phyloP scores from a whole-genome alignment of 1,284 basidiomycete species.

The Cutaneotrichosporon spelunceum region DNA sequence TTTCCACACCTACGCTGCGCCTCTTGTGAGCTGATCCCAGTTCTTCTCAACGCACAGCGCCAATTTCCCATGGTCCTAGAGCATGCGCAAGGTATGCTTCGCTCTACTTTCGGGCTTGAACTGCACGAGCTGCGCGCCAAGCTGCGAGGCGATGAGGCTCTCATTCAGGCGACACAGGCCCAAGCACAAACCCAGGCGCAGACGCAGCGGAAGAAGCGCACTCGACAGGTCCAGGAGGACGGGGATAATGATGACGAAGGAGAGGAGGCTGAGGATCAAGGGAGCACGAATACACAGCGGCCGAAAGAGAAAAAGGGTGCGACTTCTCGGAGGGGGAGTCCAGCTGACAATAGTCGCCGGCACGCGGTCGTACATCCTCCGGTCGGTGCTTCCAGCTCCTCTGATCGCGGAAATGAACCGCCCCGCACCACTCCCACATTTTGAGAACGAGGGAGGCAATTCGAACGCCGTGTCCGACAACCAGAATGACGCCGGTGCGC shows the following conservation, averaged over 20 bases:
- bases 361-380: constrained; percentile 37
- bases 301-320: constrained; percentile 28
- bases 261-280: constrained; percentile 26
- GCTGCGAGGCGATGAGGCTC: constrained; percentile 27
- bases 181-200: constrained; percentile 22
- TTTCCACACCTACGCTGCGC: neutral
- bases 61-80: constrained; percentile 34
- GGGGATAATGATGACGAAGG: constrained; percentile 28
- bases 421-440: constrained; percentile 30
- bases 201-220: constrained; percentile 30
- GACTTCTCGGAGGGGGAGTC: neutral
- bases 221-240: constrained; percentile 20
- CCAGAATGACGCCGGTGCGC: constrained; percentile 41
- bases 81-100: constrained; percentile 34
- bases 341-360: constrained; percentile 20
- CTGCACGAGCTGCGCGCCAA: constrained; percentile 40
- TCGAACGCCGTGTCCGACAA: constrained; percentile 14
- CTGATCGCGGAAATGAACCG: constrained; percentile 34
- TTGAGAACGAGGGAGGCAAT: constrained; percentile 15
- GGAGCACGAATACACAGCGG: constrained; percentile 25
- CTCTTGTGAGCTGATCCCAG: constrained; percentile 19
- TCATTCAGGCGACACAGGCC: constrained; percentile 28
- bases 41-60: constrained; percentile 29
- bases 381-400: constrained; percentile 35
- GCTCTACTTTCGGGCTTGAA: constrained; percentile 44